These are phyloP conservation scores for Boletus barrowsii DNA, from an alignment of 768 basidiomycete species.

Conservation along the genomic window DNA sequence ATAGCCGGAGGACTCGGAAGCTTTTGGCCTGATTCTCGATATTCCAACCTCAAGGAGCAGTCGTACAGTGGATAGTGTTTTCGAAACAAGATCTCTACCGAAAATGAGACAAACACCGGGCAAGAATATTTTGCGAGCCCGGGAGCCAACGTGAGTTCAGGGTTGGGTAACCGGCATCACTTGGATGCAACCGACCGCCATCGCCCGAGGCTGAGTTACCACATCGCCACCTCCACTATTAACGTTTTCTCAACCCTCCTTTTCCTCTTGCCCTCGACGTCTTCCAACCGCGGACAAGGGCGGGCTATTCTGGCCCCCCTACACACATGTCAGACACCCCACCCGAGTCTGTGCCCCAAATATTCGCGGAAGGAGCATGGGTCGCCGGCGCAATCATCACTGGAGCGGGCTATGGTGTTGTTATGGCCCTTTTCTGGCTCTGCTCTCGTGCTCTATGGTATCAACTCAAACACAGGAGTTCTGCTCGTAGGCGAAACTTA, in stretches of 20 bases:
- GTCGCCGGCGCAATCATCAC: slow-evolving; percentile 27
- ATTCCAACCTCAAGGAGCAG: too few species aligned
- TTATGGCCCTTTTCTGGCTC: slow-evolving; percentile 23
- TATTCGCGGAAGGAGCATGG: slow-evolving; percentile 28
- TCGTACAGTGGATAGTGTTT: too few species aligned
- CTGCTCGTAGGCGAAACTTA: slow-evolving; percentile 12
- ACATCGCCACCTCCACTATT: slow-evolving; percentile 2
- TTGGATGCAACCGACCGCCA: not conserved
- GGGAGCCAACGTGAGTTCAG: not conserved
- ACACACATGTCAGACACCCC: slow-evolving; percentile 19
- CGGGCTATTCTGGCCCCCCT: slow-evolving; percentile 3
- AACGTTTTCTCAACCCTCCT: not conserved
- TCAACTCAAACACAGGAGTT: slow-evolving; percentile 15
- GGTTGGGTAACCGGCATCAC: slow-evolving; percentile 1
- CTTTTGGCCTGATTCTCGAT: too few species aligned
- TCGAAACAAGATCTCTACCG: too few species aligned
- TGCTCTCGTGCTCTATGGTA: slow-evolving; percentile 19
- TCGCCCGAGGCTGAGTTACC: not conserved
- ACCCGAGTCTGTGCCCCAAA: slow-evolving; percentile 13
- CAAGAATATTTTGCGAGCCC: too few species aligned
- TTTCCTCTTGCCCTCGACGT: not conserved
- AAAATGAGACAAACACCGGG: too few species aligned
- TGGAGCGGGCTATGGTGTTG: slow-evolving; percentile 26
- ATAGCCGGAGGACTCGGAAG: too few species aligned
- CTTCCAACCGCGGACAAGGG: not conserved